Conservation (phyloP, 2,329 filamentous ascomycete species). For the Karstenula rhodostoma region DNA sequence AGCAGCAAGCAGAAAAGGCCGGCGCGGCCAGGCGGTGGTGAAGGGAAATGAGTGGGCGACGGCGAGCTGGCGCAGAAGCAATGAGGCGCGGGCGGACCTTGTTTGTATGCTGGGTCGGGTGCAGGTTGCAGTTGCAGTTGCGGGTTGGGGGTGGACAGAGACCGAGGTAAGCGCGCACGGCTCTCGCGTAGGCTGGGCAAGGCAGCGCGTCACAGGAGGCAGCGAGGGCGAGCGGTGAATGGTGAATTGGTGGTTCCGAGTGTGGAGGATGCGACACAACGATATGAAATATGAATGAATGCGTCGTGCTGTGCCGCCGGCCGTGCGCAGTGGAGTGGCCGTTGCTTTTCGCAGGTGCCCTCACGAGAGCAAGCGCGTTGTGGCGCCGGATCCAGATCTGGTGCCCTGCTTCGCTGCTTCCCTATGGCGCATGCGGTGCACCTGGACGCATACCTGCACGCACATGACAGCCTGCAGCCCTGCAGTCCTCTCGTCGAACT, state of each 20-base stretch:
- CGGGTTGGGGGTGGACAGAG: background rate
- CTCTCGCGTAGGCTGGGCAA: background rate
- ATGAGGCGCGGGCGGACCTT: slow-evolving; percentile 9
- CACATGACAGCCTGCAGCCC: background rate
- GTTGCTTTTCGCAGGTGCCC: slow-evolving; percentile 8
- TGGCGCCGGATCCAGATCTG: slow-evolving; percentile 11
- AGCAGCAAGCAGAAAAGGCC: slow-evolving; percentile 2
- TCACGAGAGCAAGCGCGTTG: background rate
- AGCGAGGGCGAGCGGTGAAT: background rate
- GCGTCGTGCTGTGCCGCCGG: background rate
- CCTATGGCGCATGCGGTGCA: background rate
- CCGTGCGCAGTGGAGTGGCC: slow-evolving; percentile 9
- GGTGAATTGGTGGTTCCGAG: background rate
- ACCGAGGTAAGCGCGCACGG: slow-evolving; percentile 7
- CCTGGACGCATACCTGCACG: background rate
- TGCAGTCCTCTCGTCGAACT: background rate
- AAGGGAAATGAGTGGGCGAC: slow-evolving; percentile 5
- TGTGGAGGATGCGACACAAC: background rate
- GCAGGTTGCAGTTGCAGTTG: slow-evolving; percentile 8
- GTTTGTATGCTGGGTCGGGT: slow-evolving; percentile 2
- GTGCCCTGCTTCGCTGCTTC: background rate
- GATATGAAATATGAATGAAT: background rate
- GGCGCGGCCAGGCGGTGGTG: slow-evolving; percentile 3
- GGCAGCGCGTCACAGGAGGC: slow-evolving; percentile 1
- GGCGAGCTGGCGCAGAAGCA: background rate